These are phyloP conservation scores for Fraxinus sp. DNA, from an alignment of 305 asterid species.

Conservation along the genomic window DNA sequence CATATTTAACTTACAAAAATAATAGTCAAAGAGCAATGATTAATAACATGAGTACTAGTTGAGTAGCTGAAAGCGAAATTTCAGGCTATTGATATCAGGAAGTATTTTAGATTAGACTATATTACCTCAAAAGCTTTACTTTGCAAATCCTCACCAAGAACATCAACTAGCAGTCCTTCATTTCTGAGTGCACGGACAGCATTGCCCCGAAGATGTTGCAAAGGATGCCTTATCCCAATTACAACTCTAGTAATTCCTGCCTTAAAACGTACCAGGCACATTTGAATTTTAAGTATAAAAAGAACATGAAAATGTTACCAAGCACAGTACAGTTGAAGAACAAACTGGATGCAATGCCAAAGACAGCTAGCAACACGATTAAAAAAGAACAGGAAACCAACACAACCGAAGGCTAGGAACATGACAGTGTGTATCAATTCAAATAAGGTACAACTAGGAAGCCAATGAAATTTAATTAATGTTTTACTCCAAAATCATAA, in stretches of 20 bases:
- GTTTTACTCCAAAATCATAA: neutral
- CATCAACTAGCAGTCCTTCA: slow-evolving; percentile 82
- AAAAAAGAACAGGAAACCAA: neutral
- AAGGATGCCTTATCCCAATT: slow-evolving; percentile 89
- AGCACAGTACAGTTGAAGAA: neutral
- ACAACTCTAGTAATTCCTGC: slow-evolving; percentile 90
- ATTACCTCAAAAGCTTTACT: slow-evolving; percentile 73
- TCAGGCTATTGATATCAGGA: neutral
- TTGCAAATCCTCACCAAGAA: slow-evolving; percentile 81
- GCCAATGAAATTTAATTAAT: neutral
- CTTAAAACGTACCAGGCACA: slow-evolving; percentile 43
- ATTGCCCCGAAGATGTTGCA: slow-evolving; percentile 85
- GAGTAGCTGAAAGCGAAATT: neutral
- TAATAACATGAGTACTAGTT: neutral
- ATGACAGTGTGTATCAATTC: neutral
- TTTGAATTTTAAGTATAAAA: slow-evolving; percentile 18
- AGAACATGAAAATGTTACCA: neutral
- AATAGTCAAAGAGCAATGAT: neutral
- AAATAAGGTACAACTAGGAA: neutral
- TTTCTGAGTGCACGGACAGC: slow-evolving; percentile 73
- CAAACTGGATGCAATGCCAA: neutral
- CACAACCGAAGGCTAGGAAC: neutral
- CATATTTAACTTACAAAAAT: neutral
- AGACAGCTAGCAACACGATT: neutral
- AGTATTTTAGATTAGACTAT: slow-evolving; percentile 8